Evolutionary conservation across 2,329 filamentous ascomycete genomes (phyloP).

Genomic region (Epichloe festucae): DNA sequence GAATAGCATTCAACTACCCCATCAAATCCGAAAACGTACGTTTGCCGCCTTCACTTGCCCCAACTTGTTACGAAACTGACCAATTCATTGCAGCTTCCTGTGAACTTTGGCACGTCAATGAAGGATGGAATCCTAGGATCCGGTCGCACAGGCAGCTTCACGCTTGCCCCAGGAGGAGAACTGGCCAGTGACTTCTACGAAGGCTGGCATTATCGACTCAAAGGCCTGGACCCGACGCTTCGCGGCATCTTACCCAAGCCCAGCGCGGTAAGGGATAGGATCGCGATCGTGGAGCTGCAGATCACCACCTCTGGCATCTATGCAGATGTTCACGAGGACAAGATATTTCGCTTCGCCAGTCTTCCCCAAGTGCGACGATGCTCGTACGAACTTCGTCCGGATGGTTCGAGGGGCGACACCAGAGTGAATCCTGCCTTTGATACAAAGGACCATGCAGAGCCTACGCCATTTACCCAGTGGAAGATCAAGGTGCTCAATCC

Average conservation of each 20-base stretch:
- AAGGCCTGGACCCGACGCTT: background rate
- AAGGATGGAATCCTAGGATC: background rate
- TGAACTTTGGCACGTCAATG: background rate
- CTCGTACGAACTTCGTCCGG: background rate
- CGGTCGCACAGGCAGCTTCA: background rate
- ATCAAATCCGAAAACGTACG: background rate
- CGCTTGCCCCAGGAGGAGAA: background rate
- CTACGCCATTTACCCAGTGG: background rate
- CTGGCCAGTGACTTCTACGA: background rate
- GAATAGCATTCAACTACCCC: background rate
- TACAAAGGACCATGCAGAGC: background rate
- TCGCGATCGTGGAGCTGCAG: background rate
- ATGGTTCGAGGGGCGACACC: background rate
- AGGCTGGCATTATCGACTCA: background rate
- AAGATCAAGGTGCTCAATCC: background rate
- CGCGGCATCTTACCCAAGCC: background rate
- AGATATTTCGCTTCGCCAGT: background rate
- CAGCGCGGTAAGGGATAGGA: background rate
- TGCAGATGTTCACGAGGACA: background rate
- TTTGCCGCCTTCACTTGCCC: background rate
- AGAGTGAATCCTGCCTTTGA: background rate
- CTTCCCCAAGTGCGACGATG: background rate
- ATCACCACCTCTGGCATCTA: background rate
- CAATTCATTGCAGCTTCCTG: background rate
- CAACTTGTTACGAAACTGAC: background rate